phyloP scores from a whole-genome alignment of 2,329 filamentous ascomycete genomes.

The Aureobasidium sp. region DNA sequence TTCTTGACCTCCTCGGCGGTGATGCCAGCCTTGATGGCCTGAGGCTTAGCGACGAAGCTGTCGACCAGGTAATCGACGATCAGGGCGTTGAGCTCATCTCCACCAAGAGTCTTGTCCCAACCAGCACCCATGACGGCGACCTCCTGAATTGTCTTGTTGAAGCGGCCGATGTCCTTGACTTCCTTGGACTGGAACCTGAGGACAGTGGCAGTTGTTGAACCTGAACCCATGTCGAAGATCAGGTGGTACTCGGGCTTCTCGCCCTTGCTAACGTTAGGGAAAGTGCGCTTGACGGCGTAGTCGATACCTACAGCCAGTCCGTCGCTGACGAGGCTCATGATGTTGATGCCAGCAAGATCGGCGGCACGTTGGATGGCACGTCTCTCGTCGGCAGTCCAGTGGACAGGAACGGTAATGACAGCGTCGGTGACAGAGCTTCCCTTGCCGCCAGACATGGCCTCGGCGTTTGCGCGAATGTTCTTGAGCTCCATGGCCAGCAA shows the following conservation, averaged over 20 bases:
- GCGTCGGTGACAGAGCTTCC: conserved; percentile 66
- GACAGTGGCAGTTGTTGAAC: conserved; percentile 83
- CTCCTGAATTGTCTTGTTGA: conserved; percentile 95
- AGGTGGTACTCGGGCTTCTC: conserved; percentile 85
- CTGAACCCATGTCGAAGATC: conserved; percentile 96
- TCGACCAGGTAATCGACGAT: conserved; percentile 83
- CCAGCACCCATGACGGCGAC: conserved; percentile 79
- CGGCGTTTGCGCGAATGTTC: conserved; percentile 82
- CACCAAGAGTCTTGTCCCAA: conserved; percentile 85
- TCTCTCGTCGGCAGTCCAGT: conserved; percentile 86
- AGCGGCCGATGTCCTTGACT: conserved; percentile 86
- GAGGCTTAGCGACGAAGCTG: conserved; percentile 60
- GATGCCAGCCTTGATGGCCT: conserved; percentile 55
- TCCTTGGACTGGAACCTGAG: conserved; percentile 80
- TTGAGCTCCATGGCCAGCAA: conserved; percentile 93
- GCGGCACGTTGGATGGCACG: conserved; percentile 76
- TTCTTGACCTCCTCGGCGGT: conserved; percentile 54
- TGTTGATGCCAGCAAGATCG: conserved; percentile 76
- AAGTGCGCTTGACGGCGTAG: conserved; percentile 85
- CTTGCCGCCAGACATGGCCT: conserved; percentile 63
- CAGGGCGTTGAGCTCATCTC: conserved; percentile 78
- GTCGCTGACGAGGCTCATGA: conserved; percentile 78
- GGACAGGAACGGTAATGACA: conserved; percentile 83
- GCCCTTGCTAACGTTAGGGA: conserved; percentile 74
- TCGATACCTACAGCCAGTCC: conserved; percentile 88